phyloP scores from a whole-genome alignment of 1,284 basidiomycete species.

The Ceratobasidium theobromae region DNA sequence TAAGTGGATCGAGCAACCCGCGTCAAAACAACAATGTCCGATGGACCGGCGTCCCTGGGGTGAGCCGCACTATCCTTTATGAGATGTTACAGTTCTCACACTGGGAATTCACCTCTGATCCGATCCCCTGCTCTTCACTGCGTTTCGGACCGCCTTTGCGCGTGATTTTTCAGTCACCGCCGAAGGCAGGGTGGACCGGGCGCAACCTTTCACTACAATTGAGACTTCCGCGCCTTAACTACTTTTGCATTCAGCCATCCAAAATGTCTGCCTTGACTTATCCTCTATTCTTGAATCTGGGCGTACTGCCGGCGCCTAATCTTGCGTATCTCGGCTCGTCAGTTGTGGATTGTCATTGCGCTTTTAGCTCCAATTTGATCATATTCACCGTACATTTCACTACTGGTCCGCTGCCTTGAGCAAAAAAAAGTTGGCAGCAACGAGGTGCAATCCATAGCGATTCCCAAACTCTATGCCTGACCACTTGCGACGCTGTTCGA shows the following conservation, averaged over 20 bases:
- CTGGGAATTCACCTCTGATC: background rate
- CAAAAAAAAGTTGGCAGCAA: slow-evolving; percentile 59
- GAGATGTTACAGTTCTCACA: too few relatives aligned
- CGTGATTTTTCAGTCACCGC: slow-evolving; percentile 3
- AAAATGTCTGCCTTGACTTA: too few relatives aligned
- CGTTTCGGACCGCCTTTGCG: background rate
- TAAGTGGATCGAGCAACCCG: slow-evolving; percentile 87
- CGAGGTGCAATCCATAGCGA: slow-evolving; percentile 55
- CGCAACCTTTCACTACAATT: background rate
- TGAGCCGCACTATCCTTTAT: slow-evolving; percentile 48
- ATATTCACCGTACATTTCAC: background rate
- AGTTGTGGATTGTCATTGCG: background rate
- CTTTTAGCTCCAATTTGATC: background rate
- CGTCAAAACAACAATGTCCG: slow-evolving; percentile 89
- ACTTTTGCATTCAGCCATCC: too few relatives aligned
- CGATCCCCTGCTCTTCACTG: background rate
- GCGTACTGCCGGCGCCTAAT: too few relatives aligned
- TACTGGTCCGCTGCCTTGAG: slow-evolving; percentile 20
- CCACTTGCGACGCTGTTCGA: slow-evolving; percentile 57
- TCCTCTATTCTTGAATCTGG: too few relatives aligned
- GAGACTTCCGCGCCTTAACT: background rate
- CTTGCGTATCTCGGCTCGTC: too few relatives aligned
- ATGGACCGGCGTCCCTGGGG: slow-evolving; percentile 93
- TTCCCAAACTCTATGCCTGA: slow-evolving; percentile 56
- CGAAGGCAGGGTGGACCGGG: slow-evolving; percentile 17